Conservation (phyloP, 1,284 basidiomycete species). For the Gymnopus androsaceus region DNA sequence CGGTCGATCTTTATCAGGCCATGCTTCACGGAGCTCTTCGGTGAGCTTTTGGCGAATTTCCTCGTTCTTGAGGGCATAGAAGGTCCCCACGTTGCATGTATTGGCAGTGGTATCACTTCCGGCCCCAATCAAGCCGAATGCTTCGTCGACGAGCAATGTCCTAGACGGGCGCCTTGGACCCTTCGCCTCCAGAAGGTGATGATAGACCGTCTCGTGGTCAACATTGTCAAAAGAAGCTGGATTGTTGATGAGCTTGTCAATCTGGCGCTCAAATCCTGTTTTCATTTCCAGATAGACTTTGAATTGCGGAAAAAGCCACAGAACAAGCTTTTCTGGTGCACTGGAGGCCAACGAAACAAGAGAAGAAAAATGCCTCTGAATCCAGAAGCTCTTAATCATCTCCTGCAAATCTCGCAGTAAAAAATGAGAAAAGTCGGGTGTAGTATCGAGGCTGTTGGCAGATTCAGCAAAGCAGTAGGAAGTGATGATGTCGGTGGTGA, state of each 20-base stretch:
- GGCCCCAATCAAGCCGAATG: constrained; percentile 12
- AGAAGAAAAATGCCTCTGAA: constrained; percentile 22
- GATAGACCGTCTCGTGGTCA: constrained; percentile 20
- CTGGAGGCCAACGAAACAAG: constrained; percentile 7
- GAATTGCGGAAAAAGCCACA: background rate
- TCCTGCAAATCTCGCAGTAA: constrained; percentile 18
- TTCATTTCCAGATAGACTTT: background rate
- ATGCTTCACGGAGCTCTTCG: constrained; percentile 16
- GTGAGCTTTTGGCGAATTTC: constrained; percentile 6
- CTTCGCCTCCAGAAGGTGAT: constrained; percentile 18
- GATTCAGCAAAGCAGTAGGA: constrained; percentile 27
- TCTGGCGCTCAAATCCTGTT: background rate
- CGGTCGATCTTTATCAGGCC: constrained; percentile 17
- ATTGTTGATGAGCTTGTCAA: constrained; percentile 15
- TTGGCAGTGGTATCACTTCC: constrained; percentile 20
- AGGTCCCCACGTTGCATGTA: constrained; percentile 15
- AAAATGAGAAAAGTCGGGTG: constrained; percentile 25
- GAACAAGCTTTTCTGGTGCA: background rate
- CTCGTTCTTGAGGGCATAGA: constrained; percentile 16
- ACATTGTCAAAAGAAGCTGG: constrained; percentile 4
- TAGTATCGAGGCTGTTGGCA: constrained; percentile 18
- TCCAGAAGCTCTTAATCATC: constrained; percentile 12
- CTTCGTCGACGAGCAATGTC: constrained; percentile 17
- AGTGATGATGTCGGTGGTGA: constrained; percentile 28
- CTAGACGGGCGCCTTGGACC: constrained; percentile 3